phyloP scores from a whole-genome alignment of 2,329 filamentous ascomycete species.

The Penicillium sp. region DNA sequence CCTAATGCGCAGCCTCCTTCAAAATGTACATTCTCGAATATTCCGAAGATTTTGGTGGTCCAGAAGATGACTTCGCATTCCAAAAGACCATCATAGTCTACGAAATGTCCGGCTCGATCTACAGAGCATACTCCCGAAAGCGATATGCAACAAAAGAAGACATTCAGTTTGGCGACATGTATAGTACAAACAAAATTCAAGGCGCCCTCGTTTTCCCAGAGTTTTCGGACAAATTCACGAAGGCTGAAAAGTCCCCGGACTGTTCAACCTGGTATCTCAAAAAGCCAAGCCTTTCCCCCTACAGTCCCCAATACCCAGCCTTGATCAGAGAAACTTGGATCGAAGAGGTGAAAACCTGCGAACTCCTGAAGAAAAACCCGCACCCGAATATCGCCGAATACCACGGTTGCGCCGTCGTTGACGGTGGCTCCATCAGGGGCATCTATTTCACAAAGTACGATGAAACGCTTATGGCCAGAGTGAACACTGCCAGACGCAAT shows the following conservation, averaged over 20 bases:
- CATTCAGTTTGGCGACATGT: not conserved
- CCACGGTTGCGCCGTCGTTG: constrained; percentile 2
- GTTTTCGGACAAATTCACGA: constrained; percentile 2
- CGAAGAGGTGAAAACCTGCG: constrained; percentile 3
- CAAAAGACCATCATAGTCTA: constrained; percentile 3
- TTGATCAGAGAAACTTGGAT: not conserved
- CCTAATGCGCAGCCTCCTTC: not conserved
- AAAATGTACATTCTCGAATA: constrained; percentile 5
- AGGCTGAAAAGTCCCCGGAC: not conserved
- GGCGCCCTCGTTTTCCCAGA: not conserved
- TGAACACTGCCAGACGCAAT: not conserved
- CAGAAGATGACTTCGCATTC: not conserved
- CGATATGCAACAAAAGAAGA: not conserved
- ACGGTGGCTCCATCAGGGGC: not conserved
- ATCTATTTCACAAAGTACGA: constrained; percentile 6
- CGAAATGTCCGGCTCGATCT: not conserved
- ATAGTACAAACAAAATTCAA: constrained; percentile 2
- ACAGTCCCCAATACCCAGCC: not conserved
- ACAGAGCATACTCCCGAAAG: constrained; percentile 1
- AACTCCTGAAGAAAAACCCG: not conserved
- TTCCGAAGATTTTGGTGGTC: constrained; percentile 3
- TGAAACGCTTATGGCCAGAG: constrained; percentile 2
- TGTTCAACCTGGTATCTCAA: constrained; percentile 1
- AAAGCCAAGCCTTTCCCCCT: constrained; percentile 1
- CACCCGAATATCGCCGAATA: constrained; percentile 7